Evolutionary conservation across 192 early-diverging fungal species (phyloP), one percentile per base, ranked within the genome.

Genomic region (Umbelopsis vinacea): DNA sequence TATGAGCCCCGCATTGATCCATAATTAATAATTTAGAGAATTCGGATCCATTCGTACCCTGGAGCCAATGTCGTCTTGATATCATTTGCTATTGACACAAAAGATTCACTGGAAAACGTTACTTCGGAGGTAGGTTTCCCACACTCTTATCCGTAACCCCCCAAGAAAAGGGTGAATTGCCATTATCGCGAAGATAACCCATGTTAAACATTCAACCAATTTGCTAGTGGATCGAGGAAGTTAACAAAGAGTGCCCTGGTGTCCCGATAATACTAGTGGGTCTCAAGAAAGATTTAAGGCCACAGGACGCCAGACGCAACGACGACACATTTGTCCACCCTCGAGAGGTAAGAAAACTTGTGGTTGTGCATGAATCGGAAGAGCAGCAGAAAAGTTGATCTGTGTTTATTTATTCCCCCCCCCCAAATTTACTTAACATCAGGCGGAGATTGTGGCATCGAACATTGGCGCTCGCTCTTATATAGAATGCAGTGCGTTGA

Each of bases 21-120:
- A 66, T 46, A 0, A 17, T 37, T 10, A 7, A 14, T 5, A 38
- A 7, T 22, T 11, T 29, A 75, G 52, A 91, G 94, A 53, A 81
- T 98, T 72, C 91, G 96, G 37, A 90, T 92, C 15, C 86, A 95
- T 66, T 94, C 92, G 4, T 98, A 97, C 78, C 89, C 93, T 0
- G 92, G 93, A 72, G 87, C 94, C 40, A 86, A 96, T 80, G 92
- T 95, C 40, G 91, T 98, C 63, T 78, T 98, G 38, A 92, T 98
- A 77, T 91, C 91, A 76, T 97, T 95, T 74, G 89, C 93, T 33
- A 88, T 97, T 69, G 93, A 91, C 73, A 87, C 90, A 21, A 88
- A 86, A 15, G 87, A 90, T 74, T 91, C 90, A 29, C 89, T 93
- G 68, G 92, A 94, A 29, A 96, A 94, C 74, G 87, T 95, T 35